Conservation (phyloP, 2,329 filamentous ascomycete genomes). For the Trichoderma sp. region DNA sequence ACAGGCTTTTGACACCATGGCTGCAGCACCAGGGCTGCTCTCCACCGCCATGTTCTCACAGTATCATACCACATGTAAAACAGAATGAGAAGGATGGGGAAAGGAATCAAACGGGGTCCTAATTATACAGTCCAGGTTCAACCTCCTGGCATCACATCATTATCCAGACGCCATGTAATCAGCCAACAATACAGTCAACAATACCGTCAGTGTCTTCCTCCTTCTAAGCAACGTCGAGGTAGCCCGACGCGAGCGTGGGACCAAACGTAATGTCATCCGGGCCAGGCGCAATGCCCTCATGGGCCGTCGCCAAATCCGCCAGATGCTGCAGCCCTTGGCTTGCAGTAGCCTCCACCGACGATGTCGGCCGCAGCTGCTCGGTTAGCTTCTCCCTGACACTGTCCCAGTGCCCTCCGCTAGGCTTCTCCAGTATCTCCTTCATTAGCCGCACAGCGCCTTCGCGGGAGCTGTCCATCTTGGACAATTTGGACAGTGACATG, state of each 20-base stretch:
- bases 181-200: background rate
- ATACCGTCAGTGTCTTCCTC: background rate
- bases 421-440: slow-evolving; percentile 54
- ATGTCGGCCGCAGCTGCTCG: slow-evolving; percentile 36
- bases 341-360: slow-evolving; percentile 39
- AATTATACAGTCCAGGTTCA: background rate
- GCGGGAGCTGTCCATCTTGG: slow-evolving; percentile 51
- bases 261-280: slow-evolving; percentile 34
- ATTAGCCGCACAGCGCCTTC: slow-evolving; percentile 57
- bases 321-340: slow-evolving; percentile 59
- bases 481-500: slow-evolving; percentile 60
- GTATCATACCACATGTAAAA: background rate
- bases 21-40: background rate
- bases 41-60: background rate
- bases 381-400: slow-evolving; percentile 46
- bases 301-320: slow-evolving; percentile 54
- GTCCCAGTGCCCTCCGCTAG: slow-evolving; percentile 55
- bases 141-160: background rate
- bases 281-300: slow-evolving; percentile 33
- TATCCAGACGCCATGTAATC: background rate
- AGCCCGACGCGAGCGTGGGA: slow-evolving; percentile 35
- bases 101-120: background rate
- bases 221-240: slow-evolving; percentile 31
- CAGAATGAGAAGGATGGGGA: background rate
- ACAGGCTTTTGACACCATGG: background rate